A percentile compares a stretch with the other conserved stretches of the same genome.
Conservation (phyloP, 1,284 basidiomycete genomes). For the Spongispora temasekensis region DNA sequence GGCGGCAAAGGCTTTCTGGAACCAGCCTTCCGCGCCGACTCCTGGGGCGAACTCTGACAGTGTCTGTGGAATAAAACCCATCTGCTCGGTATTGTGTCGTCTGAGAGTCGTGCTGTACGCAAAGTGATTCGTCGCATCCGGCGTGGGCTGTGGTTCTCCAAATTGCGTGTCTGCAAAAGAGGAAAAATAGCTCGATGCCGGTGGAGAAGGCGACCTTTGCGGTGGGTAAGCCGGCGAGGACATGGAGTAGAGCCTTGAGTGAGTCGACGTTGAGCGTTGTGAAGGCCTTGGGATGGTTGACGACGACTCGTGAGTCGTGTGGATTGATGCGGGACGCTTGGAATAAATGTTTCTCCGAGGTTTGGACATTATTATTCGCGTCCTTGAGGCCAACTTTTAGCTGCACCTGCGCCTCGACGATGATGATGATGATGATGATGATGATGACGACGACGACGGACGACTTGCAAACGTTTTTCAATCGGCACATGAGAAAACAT, state of each 20-base stretch:
- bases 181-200: conserved; percentile 77
- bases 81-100: conserved; percentile 54
- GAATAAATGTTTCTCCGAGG: conserved; percentile 24
- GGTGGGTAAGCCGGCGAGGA: conserved; percentile 10
- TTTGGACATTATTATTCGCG: conserved; percentile 33
- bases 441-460: too few relatives aligned
- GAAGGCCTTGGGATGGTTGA: conserved; percentile 15
- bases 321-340: conserved; percentile 20
- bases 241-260: conserved; percentile 18
- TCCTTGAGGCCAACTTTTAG: too few relatives aligned
- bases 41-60: conserved; percentile 42
- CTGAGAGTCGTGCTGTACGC: conserved; percentile 81
- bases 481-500: too few relatives aligned
- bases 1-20: conserved; percentile 44
- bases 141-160: conserved; percentile 53
- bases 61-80: conserved; percentile 29
- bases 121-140: conserved; percentile 71
- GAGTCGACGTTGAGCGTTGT: conserved; percentile 23
- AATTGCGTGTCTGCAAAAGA: conserved; percentile 49
- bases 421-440: too few relatives aligned
- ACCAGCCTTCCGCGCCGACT: conserved; percentile 44
- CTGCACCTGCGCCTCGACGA: too few relatives aligned
- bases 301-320: conserved; percentile 15
- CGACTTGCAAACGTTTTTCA: too few relatives aligned
- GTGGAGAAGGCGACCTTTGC: conserved; percentile 56